Evolutionary conservation across 768 basidiomycete genomes (phyloP), one percentile per base, ranked within the genome.

Genomic region (Lactarius hengduanensis): DNA sequence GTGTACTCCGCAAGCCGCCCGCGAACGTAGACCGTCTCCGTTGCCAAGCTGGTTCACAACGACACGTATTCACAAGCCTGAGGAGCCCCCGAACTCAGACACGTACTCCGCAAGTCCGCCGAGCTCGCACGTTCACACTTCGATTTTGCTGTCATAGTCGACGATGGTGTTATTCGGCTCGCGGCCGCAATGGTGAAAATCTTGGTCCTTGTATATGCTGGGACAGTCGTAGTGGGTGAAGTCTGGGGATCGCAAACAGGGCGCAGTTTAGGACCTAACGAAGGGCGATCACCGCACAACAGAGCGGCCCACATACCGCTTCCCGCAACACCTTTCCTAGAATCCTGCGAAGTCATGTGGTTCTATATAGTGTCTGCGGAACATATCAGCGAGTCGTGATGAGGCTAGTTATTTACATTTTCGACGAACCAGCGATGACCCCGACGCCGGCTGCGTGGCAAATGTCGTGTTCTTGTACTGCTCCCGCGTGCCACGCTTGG

Each of bases 151-250:
- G 62, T 74, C 70, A 65, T 81, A 90, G 72, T 88, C 79, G 16
- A 80, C 81, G 63, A 88, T 86, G 63, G 81, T 77, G 69, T 88
- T 82, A 2, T 73, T 74, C 0, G 83, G 74, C 57, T 82, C 81
- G 32, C 85, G 77, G 4, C 87, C 85, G 69, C 86, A 88, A 72
- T 88, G 83, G 67, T 89, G 87, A 75, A 89, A 88, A 73, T 88
- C 78, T 77, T 82, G 62, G 57, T 41, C 18, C 20, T 71, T 54
- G 59, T 75, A 76, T 26, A 73, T 72, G 4, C 72, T 73, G 9
- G 76, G 73, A 64, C 77, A 78, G 54, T 66, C 38, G 69, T 85
- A 88, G 65, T 85, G 82, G 2, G 83, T 83, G 72, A 81, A 88
- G 0, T 77, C 67, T 70, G 59, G 43, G 2, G 8, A 9, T 18